Evolutionary conservation across 139 green algal genomes (phyloP).

Genomic region (Ettlia oleoabundans): DNA sequence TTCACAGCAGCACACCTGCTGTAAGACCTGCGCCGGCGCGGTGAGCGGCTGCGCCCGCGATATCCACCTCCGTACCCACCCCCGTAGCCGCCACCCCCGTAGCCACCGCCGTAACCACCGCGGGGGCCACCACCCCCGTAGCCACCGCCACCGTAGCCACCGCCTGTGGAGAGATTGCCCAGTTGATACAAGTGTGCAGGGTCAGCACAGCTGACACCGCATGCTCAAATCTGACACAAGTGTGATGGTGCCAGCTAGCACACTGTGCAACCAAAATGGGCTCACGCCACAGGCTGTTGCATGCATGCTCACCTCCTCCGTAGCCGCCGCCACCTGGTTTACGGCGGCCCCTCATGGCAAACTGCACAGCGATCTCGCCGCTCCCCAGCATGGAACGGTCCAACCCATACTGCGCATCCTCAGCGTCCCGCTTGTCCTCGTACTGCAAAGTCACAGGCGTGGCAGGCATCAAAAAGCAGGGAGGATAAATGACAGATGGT

Average conservation of each 20-base stretch:
- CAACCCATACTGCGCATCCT: conserved; percentile 56
- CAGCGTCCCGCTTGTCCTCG: conserved; percentile 51
- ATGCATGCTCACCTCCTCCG: background rate
- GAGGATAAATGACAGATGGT: background rate
- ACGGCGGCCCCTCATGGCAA: conserved; percentile 32
- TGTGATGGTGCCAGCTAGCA: too few species aligned
- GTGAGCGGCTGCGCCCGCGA: conserved; percentile 8
- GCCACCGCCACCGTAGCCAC: conserved; percentile 12
- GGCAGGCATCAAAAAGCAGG: background rate
- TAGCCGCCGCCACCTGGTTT: background rate
- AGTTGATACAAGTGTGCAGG: too few species aligned
- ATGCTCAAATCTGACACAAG: too few species aligned
- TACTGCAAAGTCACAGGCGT: conserved; percentile 29
- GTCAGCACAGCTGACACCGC: too few species aligned
- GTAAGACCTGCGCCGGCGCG: background rate
- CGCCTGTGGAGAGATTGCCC: too few species aligned
- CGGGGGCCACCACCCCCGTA: background rate
- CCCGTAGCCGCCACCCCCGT: background rate
- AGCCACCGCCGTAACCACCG: conserved; percentile 1
- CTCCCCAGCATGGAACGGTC: conserved; percentile 23
- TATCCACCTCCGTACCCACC: conserved; percentile 8
- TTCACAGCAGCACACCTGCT: too few species aligned
- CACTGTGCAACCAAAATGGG: too few species aligned
- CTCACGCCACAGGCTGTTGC: too few species aligned
- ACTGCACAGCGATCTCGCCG: conserved; percentile 30